phyloP scores from a whole-genome alignment of 805 yeast genomes.

The Teunomyces gatunensis region DNA sequence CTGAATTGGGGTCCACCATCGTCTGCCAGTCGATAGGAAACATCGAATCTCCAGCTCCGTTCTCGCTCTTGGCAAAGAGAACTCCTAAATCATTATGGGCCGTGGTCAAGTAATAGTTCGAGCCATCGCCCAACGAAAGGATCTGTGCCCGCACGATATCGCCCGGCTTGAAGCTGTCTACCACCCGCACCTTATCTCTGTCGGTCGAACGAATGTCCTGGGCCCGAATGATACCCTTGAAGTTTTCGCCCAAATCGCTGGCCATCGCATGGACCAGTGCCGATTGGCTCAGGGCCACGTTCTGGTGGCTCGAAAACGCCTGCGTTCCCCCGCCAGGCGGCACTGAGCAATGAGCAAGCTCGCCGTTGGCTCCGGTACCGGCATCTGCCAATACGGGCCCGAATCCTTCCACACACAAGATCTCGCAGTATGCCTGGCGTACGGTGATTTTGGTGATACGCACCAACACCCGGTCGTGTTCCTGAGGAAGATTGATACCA shows the following conservation, averaged over 20 bases:
- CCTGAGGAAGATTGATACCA: conserved; percentile 66
- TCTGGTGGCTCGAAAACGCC: conserved; percentile 29
- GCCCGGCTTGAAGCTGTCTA: conserved; percentile 83
- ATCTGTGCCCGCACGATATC: conserved; percentile 86
- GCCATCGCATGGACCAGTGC: conserved; percentile 37
- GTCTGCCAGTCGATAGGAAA: conserved; percentile 95
- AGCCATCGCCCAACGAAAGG: conserved; percentile 90
- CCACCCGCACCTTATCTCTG: conserved; percentile 77
- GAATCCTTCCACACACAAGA: conserved; percentile 60
- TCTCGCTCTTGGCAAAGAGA: conserved; percentile 74
- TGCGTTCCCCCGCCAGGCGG: conserved; percentile 57
- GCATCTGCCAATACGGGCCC: conserved; percentile 58
- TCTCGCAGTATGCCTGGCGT: conserved; percentile 77
- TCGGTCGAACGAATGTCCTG: conserved; percentile 92
- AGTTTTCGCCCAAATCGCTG: conserved; percentile 80
- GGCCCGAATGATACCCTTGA: conserved; percentile 78
- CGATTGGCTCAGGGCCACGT: conserved; percentile 43
- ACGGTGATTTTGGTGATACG: conserved; percentile 64
- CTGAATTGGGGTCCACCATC: conserved; percentile 78
- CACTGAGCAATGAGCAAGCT: conserved; percentile 34
- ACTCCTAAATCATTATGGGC: conserved; percentile 93
- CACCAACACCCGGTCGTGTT: conserved; percentile 79
- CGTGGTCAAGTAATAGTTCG: conserved; percentile 84
- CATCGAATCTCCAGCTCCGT: conserved; percentile 70
- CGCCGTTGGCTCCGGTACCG: conserved; percentile 62